A percentile compares a stretch with the other conserved stretches of the same genome.
phyloP scores from a whole-genome alignment of 371 early-diverging fungal genomes.

The Mucor racemosus region DNA sequence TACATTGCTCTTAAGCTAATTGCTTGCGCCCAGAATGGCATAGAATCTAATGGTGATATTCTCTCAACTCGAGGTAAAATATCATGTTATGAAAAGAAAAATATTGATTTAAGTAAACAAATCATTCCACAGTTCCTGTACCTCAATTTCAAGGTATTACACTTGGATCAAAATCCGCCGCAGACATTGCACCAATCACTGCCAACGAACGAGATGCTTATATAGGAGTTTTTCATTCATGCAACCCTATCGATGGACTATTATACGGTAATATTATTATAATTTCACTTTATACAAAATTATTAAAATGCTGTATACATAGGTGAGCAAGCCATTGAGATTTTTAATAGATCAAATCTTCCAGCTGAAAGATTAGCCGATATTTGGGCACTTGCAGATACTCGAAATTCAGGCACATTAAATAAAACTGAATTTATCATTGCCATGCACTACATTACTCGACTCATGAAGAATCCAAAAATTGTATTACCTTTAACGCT shows the following conservation, averaged over 20 bases:
- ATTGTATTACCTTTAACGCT: conserved; percentile 48
- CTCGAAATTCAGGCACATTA: conserved; percentile 58
- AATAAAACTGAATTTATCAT: conserved; percentile 69
- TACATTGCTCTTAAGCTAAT: conserved; percentile 27
- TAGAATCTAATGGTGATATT: conserved; percentile 2
- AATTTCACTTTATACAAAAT: no score
- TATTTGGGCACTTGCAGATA: conserved; percentile 57
- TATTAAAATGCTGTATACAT: no score
- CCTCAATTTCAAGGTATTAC: conserved; percentile 10
- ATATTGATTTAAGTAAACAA: no score
- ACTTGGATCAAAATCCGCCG: neutral
- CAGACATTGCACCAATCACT: conserved; percentile 17
- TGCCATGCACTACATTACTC: conserved; percentile 73
- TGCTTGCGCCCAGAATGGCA: conserved; percentile 29
- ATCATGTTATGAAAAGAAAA: no score
- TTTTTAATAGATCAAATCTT: conserved; percentile 20
- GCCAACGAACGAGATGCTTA: conserved; percentile 20
- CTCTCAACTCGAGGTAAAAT: conserved; percentile 20
- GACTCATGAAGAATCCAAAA: conserved; percentile 59
- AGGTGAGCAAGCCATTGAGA: conserved; percentile 19
- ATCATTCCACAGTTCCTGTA: conserved; percentile 5
- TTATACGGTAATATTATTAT: conserved; percentile 13
- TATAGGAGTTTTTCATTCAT: conserved; percentile 22
- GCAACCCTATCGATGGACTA: conserved; percentile 20
- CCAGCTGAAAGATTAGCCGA: conserved; percentile 13